A percentile compares a stretch with the other conserved stretches of the same genome.
phyloP scores from a whole-genome alignment of 2,329 filamentous ascomycete species.

The Ceratocystis ficicola region DNA sequence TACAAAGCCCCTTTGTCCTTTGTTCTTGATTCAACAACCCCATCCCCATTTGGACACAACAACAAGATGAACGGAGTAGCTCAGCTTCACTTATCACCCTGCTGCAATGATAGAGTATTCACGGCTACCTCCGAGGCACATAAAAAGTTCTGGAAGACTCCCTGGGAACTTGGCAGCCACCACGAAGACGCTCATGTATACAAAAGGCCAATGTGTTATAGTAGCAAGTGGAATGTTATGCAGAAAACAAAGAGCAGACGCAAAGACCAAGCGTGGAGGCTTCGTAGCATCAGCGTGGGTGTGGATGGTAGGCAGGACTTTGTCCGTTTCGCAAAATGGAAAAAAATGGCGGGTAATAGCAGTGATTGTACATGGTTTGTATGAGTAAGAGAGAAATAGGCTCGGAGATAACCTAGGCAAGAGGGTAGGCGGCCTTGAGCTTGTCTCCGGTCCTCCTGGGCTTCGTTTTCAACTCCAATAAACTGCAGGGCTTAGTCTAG shows the following conservation, averaged over 20 bases:
- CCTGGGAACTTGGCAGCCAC: background rate
- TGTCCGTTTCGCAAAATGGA: no score
- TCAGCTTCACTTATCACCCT: no score
- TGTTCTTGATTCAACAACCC: background rate
- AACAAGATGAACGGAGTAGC: no score
- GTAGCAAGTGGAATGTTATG: background rate
- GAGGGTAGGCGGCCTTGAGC: background rate
- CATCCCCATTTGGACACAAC: no score
- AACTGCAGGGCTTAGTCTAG: background rate
- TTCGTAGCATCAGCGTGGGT: background rate
- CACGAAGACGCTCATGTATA: background rate
- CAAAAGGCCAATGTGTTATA: background rate
- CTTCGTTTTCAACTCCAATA: background rate
- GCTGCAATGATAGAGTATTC: background rate
- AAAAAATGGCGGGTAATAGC: background rate
- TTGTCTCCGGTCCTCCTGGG: background rate
- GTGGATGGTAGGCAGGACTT: background rate
- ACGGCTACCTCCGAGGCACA: constrained; percentile 4
- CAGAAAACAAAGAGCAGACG: background rate
- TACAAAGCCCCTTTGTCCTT: constrained; percentile 3
- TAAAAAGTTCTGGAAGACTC: background rate
- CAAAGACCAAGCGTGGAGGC: background rate
- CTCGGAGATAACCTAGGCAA: background rate
- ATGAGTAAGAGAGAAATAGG: background rate
- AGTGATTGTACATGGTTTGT: background rate